Evolutionary conservation across 148 eudicot species (phyloP), one percentile per base, ranked within the genome.

Genomic region (Fagopyrum esculentum): DNA sequence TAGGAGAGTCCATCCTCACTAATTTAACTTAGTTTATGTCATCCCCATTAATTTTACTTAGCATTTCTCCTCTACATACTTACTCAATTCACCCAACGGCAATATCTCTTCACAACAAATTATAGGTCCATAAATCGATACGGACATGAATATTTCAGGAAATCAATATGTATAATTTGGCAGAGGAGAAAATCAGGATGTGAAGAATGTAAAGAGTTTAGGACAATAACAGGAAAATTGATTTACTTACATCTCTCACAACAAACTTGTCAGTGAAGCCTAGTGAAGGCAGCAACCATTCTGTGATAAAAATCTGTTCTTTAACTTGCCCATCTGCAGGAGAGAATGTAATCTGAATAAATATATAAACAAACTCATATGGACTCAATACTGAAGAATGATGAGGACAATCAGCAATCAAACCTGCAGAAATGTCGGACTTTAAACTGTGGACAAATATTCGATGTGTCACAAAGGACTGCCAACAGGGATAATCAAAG

Each of bases 391-490:
- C 8, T 43, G 46, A 30, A 30, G 2, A 63, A 12, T 63, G 69
- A 16, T 30, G 16, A 61, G 69, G 69, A 12, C 4, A 30, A 30
- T 9, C 11, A 63, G 9, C 7, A 1, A 3, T 40, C 47, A 66
- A 63, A 66, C 71, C 71, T 66, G 82, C 35, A 69, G 56, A 29
- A 46, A 70, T 9, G 66, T 75, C 79, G 74, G 51, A 73, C 82
- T 82, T 89, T 87, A 93, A 86, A 77, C 86, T 79, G 51, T 74
- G 89, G 66, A 94, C 79, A 80, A 82, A 86, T 73, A 91, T 74
- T 83, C 96, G 81, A 75, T 94, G 93, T 61, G 96, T 86, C 76
- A 91, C 90, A 71, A 91, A 85, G 57, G 93, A 83, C 98, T 93
- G 89, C 88, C 78, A 73, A 76, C 71, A 71, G 80, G 9, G 48